Base-by-base conservation (phyloP, 192 early-diverging fungal genomes). In the Phlyctochytrium arcticum region DNA sequence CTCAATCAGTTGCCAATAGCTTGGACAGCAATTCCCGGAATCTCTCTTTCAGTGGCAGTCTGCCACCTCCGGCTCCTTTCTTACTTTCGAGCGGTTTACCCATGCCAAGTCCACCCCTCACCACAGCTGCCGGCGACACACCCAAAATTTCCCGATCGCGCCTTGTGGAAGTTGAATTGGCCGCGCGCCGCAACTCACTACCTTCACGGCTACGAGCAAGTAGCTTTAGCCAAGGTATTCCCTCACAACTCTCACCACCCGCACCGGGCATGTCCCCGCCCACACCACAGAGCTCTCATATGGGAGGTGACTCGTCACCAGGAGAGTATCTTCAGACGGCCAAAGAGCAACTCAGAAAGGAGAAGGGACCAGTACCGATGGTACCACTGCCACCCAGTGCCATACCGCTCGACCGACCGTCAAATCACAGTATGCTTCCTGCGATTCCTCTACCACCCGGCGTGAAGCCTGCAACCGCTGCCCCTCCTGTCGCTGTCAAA, bases 171-270 rank as follows among this genome's bases (percentile, higher is more conserved):
- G 54, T n/a, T 17, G 64, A 66, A 10, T 54, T 26, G 54, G 49
- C 50, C 5, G 50, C 56, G 10, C 31, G 77, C 4, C 44, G 77
- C 8, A 79, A 75, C 37, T 79, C 77, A 3, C 48, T 79, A 27
- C 77, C 77, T 8, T 62, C 61, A 2, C 57, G 74, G 29, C 51
- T 79, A 23, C 60, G 77, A 9, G 68, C 69, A 6, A 62, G 72
- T 33, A 73, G 71, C 32, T 70, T 77, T 46, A 62, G 69, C 47
- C n/a, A n/a, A n/a, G n/a, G n/a, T n/a, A n/a, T n/a, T n/a, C n/a
- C n/a, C n/a, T n/a, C n/a, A n/a, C n/a, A n/a, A n/a, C n/a, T n/a
- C n/a, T n/a, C n/a, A n/a, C n/a, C n/a, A n/a, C 19, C 65, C 19
- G 21, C 6, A 32, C 15, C 59, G 8, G 47, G 60, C 27, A 12